Conservation (phyloP, 1,284 basidiomycete species). For the Papiliotrema nemorosa region DNA sequence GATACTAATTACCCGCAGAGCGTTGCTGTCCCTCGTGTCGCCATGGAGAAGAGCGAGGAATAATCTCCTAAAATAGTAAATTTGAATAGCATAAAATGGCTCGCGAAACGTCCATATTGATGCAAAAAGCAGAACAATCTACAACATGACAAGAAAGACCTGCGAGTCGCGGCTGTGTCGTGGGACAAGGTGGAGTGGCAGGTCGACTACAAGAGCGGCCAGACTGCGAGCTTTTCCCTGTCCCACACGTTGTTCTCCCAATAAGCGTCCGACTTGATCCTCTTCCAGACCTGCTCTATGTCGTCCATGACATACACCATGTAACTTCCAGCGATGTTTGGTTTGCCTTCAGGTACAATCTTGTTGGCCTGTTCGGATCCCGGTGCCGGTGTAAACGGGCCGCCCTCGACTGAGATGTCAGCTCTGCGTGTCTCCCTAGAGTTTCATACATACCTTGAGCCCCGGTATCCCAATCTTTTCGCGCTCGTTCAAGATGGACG, state of each 20-base stretch:
- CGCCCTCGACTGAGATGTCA: slow-evolving; percentile 8
- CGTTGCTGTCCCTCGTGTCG: slow-evolving; percentile 11
- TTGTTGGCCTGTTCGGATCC: slow-evolving; percentile 4
- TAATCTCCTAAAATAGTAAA: background rate
- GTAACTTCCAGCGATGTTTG: slow-evolving; percentile 10
- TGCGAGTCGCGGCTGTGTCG: too few species aligned
- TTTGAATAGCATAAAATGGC: background rate
- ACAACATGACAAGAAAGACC: background rate
- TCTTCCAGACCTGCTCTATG: slow-evolving; percentile 19
- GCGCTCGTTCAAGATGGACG: slow-evolving; percentile 27
- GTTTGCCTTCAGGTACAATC: slow-evolving; percentile 2
- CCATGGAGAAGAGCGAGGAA: slow-evolving; percentile 11
- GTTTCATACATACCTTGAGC: slow-evolving; percentile 22
- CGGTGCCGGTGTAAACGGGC: slow-evolving; percentile 9
- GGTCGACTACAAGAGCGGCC: slow-evolving; percentile 11
- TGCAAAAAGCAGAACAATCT: background rate
- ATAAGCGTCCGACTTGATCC: slow-evolving; percentile 23
- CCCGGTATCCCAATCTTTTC: slow-evolving; percentile 23
- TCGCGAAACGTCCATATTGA: background rate
- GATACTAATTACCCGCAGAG: slow-evolving; percentile 3
- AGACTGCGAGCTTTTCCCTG: slow-evolving; percentile 19
- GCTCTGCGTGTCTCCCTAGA: too few species aligned
- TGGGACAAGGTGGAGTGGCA: background rate
- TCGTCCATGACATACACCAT: slow-evolving; percentile 17
- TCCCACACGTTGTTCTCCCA: slow-evolving; percentile 25